Percentiles rank a stretch among this genome's conserved stretches.
These are phyloP conservation scores for Exophiala xenobiotica DNA, from an alignment of 2,329 filamentous ascomycete species.

Conservation along the genomic window DNA sequence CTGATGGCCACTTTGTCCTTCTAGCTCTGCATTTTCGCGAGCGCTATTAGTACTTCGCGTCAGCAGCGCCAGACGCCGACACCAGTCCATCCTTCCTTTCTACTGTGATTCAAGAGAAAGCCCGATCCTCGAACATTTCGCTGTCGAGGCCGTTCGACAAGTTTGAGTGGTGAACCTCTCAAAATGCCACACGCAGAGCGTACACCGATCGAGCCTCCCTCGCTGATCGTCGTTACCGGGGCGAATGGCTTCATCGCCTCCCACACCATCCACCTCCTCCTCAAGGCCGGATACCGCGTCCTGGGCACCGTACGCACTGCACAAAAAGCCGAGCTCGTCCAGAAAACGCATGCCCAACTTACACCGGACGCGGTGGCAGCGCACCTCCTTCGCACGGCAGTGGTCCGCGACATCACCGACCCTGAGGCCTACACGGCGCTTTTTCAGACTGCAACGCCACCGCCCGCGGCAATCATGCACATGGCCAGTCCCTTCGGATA, in stretches of 20 bases:
- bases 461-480: conserved; percentile 42
- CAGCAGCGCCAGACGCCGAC: too few species aligned
- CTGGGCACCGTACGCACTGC: conserved; percentile 45
- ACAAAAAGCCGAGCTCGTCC: conserved; percentile 20
- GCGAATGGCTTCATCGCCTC: conserved; percentile 47
- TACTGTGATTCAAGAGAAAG: too few species aligned
- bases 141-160: too few species aligned
- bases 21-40: too few species aligned
- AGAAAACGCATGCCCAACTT: conserved; percentile 9
- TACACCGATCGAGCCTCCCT: conserved; percentile 1
- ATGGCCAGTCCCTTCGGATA: conserved; percentile 36
- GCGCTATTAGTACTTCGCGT: too few species aligned
- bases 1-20: too few species aligned
- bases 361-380: neutral
- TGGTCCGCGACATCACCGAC: conserved; percentile 33
- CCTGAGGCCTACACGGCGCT: conserved; percentile 38
- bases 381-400: conserved; percentile 9
- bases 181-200: conserved; percentile 4
- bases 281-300: conserved; percentile 45
- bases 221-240: conserved; percentile 45
- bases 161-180: too few species aligned
- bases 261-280: conserved; percentile 41
- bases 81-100: too few species aligned
- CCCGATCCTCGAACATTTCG: too few species aligned
- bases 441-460: conserved; percentile 34